Evolutionary conservation across 495 filamentous ascomycete species (phyloP), one percentile per base, ranked within the genome.

Genomic region (Tuber borchii): DNA sequence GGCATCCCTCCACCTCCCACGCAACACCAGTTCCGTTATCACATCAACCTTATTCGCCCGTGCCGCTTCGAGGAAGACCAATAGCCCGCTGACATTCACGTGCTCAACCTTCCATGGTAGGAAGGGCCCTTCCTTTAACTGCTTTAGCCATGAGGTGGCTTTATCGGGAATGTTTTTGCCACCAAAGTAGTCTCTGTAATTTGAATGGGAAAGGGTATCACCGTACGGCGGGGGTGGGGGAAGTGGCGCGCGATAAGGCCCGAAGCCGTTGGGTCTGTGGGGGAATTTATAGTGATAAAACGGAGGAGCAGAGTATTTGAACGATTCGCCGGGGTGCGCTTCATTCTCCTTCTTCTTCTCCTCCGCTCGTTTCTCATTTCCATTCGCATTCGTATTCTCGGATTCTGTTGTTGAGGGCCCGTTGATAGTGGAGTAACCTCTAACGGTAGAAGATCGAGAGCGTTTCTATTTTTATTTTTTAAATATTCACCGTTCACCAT

Each of bases 31-130:
- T 46, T 79, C 78, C n/a, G 78, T 75, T 46, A 79, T 75, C 20
- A 79, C 10, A 40, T 79, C 78, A 22, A 79, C 76, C 19, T 79
- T 71, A 19, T 79, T 70, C 22, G 73, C 78, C 40, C 46, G 42
- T 20, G 78, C 78, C 31, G 73, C 70, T 71, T 79, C 78, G 16
- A 79, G 77, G 48, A 79, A 70, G 5, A 79, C 74, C 16, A 79
- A 43, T 2, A 79, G 73, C 26, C 78, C 75, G 31, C 70, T 71
- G 3, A 48, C n/a, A 31, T 70, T 42, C 46, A 37, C 43, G 5
- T 61, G 70, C 7, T 70, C 70, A 65, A 65, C 56, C 17, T 34
- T 65, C 56, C 3, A 65, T 65, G 26, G 56, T 14, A 65, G 6
- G 56, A 65, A 65, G 26, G 56, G 56, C 14, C 56, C 56, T 65